Conservation (phyloP, 2,329 filamentous ascomycete species). For the Hypoxylon sp. region DNA sequence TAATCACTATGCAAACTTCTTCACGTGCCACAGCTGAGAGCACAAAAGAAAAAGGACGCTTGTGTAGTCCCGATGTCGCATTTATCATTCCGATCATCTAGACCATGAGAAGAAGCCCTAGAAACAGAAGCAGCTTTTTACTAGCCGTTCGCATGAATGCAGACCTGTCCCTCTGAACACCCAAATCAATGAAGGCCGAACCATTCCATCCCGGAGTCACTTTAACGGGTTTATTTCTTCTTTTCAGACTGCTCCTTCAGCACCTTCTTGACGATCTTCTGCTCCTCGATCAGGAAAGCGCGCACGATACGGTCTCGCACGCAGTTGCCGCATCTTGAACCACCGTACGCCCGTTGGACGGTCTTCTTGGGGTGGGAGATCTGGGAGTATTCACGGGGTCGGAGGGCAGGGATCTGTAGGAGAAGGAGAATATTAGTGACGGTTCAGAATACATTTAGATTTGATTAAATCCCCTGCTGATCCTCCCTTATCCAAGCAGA, state of each 20-base stretch:
- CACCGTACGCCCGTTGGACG: constrained; percentile 97
- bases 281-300: constrained; percentile 99
- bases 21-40: not conserved
- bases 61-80: constrained; percentile 47
- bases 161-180: constrained; percentile 53
- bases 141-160: constrained; percentile 49
- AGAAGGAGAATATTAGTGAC: constrained; percentile 47
- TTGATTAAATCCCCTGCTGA: not conserved
- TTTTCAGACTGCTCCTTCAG: constrained; percentile 95
- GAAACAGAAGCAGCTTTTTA: constrained; percentile 50
- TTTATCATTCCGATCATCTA: constrained; percentile 53
- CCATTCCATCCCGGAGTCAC: constrained; percentile 49
- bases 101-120: constrained; percentile 50
- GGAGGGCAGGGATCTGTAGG: constrained; percentile 88
- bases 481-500: not conserved
- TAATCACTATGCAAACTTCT: not conserved
- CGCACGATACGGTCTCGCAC: constrained; percentile 98
- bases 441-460: not conserved
- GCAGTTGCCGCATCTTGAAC: constrained; percentile 98
- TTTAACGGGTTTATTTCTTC: constrained; percentile 71
- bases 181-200: constrained; percentile 53
- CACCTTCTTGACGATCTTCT: constrained; percentile 99
- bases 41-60: constrained; percentile 7
- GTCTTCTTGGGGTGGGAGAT: constrained; percentile 99
- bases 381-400: constrained; percentile 96